A percentile compares a stretch with the other conserved stretches of the same genome.
Conservation (phyloP, 1,284 basidiomycete genomes). For the Naganishia liquefaciens region DNA sequence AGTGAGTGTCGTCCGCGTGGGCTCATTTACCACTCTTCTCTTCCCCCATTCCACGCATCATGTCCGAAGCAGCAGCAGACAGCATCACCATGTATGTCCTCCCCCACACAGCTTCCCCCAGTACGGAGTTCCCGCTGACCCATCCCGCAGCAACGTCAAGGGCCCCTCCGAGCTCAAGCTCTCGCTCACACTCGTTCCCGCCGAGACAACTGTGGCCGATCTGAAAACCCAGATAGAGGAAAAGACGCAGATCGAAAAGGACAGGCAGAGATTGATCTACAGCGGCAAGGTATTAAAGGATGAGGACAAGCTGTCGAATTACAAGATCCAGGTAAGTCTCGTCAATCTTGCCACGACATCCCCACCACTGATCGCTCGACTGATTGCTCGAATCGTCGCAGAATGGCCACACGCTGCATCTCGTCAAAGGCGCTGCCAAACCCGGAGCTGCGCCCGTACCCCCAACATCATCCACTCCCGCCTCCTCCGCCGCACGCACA, state of each 20-base stretch:
- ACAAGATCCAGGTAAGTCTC: constrained; percentile 71
- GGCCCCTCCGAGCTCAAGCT: constrained; percentile 88
- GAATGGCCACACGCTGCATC: constrained; percentile 77
- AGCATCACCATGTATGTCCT: constrained; percentile 20
- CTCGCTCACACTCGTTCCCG: constrained; percentile 68
- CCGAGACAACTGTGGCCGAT: constrained; percentile 64
- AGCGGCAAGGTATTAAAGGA: constrained; percentile 75
- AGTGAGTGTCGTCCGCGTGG: no score
- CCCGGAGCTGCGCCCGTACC: constrained; percentile 50
- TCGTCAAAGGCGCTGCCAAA: constrained; percentile 82
- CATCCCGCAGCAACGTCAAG: constrained; percentile 50
- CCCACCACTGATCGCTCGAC: no score
- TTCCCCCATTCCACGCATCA: neutral
- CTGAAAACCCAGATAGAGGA: constrained; percentile 81
- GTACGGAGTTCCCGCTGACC: neutral
- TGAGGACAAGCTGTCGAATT: constrained; percentile 73
- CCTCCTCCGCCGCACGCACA: constrained; percentile 63
- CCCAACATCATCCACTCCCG: constrained; percentile 40
- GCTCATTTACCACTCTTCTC: no score
- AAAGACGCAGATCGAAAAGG: constrained; percentile 79
- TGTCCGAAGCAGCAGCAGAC: constrained; percentile 8
- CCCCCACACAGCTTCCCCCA: neutral
- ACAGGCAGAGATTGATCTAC: constrained; percentile 81
- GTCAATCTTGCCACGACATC: constrained; percentile 19
- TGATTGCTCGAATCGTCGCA: neutral